Evolutionary conservation across 148 eudicot species (phyloP).

Genomic region (Camellia granthamiana): DNA sequence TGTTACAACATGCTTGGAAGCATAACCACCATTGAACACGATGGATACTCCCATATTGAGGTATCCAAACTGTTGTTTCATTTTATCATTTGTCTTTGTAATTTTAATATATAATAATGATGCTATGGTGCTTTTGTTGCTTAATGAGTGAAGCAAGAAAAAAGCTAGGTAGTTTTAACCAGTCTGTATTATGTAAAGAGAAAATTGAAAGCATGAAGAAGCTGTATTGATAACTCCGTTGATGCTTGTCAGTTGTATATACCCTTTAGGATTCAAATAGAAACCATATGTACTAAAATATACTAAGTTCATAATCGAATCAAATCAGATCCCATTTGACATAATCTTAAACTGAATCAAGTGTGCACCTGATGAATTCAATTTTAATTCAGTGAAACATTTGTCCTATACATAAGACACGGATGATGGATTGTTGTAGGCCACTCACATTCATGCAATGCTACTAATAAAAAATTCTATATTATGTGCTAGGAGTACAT

Average conservation of each 20-base stretch:
- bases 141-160: not conserved
- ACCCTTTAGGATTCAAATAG: not conserved
- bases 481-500: not conserved
- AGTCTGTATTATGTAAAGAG: not conserved
- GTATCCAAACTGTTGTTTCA: constrained; percentile 28
- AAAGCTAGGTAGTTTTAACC: not conserved
- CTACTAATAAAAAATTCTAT: not conserved
- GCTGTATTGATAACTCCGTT: not conserved
- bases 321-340: not conserved
- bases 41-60: constrained; percentile 91
- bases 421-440: not conserved
- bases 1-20: constrained; percentile 94
- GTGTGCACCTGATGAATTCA: not conserved
- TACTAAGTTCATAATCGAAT: not conserved
- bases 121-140: not conserved
- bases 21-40: constrained; percentile 82
- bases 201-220: not conserved
- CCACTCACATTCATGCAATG: not conserved
- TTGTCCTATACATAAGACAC: not conserved
- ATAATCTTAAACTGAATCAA: not conserved
- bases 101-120: not conserved
- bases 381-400: not conserved
- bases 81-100: not conserved
- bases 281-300: not conserved
- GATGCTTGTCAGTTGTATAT: not conserved